Evolutionary conservation across 2,329 filamentous ascomycete genomes (phyloP).

Genomic region (Penicillium sclerotigenum): DNA sequence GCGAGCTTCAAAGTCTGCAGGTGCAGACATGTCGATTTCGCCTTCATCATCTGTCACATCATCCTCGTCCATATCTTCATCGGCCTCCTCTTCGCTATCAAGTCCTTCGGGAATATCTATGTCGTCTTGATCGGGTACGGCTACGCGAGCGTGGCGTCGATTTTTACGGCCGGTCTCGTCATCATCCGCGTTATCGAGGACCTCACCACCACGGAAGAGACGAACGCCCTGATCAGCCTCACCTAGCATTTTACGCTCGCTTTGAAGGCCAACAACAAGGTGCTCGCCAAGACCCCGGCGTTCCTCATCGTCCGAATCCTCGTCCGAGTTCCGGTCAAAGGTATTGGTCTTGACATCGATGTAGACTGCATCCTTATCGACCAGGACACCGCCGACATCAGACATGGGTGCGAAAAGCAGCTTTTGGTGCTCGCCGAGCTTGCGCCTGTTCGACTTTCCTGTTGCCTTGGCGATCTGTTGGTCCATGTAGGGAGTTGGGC

Average conservation of each 20-base stretch:
- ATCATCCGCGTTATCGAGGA: conserved; percentile 56
- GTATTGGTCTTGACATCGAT: conserved; percentile 70
- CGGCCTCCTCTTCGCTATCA: conserved; percentile 52
- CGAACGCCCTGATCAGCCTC: conserved; percentile 78
- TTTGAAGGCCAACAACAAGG: conserved; percentile 85
- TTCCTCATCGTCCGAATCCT: conserved; percentile 63
- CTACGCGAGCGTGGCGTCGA: conserved; percentile 50
- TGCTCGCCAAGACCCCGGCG: conserved; percentile 85
- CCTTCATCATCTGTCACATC: conserved; percentile 38
- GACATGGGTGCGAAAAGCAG: conserved; percentile 96
- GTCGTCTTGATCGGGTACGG: conserved; percentile 50
- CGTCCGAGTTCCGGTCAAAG: conserved; percentile 64
- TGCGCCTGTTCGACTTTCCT: conserved; percentile 74
- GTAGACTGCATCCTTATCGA: conserved; percentile 96
- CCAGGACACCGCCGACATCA: conserved; percentile 90
- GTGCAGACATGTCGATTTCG: conserved; percentile 39
- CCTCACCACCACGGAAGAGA: conserved; percentile 75
- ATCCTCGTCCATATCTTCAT: conserved; percentile 52
- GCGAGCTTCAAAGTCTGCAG: conserved; percentile 44
- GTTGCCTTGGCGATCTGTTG: conserved; percentile 79
- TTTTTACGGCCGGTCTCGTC: conserved; percentile 58
- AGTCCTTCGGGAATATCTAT: conserved; percentile 58
- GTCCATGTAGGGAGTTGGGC: conserved; percentile 87
- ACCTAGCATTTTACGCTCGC: conserved; percentile 75
- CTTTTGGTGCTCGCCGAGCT: conserved; percentile 95